Base-by-base conservation (phyloP, 2,329 filamentous ascomycete genomes). In the Cordyceps javanica region DNA sequence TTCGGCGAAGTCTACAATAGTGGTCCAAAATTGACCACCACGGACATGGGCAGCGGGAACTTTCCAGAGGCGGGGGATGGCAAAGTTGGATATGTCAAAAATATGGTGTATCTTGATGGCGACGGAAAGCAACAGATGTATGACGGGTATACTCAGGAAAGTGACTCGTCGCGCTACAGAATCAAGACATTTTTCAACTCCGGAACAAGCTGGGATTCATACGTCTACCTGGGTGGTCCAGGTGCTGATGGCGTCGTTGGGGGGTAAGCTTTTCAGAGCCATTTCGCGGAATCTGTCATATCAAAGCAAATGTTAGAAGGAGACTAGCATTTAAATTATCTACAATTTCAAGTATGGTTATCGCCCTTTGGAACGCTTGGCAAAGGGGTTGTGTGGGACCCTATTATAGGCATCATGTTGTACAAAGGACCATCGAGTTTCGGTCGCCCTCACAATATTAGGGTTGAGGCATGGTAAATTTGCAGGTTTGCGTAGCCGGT, bases 1-100 rank as follows among this genome's bases (percentile, higher is more conserved):
- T 65, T 60, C 39, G 63, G 62, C 26, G 63, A 65, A 30, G 54
- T 65, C 11, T 64, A 57, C 58, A 64, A 65, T 52, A 61, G 61
- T 51, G 61, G 55, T 30, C 16, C 55, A 10, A n/a, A 30, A 3
- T 13, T 62, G 49, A 63, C 62, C 6, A 61, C 56, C 16, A 64
- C 61, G 13, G 61, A 64, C 36, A 64, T 65, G 63, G 63, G 62
- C 32, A 65, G 62, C 46, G 63, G 63, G 46, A 54, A 62, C 55
- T 65, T 63, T 50, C 61, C 63, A 1, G 62, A 64, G 16, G 23
- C 38, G 2, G 62, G 63, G 3, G 58, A 54, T n/a, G 60, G 60
- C 28, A 53, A 50, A 14, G 52, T 62, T 3, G 62, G 52, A 9
- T 64, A 65, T 57, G 25, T 64, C 32, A 60, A 55, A 41, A 62